Evolutionary conservation across 164 flowering plant genomes (phyloP).

Genomic region (Chloranthus sessilifolius): DNA sequence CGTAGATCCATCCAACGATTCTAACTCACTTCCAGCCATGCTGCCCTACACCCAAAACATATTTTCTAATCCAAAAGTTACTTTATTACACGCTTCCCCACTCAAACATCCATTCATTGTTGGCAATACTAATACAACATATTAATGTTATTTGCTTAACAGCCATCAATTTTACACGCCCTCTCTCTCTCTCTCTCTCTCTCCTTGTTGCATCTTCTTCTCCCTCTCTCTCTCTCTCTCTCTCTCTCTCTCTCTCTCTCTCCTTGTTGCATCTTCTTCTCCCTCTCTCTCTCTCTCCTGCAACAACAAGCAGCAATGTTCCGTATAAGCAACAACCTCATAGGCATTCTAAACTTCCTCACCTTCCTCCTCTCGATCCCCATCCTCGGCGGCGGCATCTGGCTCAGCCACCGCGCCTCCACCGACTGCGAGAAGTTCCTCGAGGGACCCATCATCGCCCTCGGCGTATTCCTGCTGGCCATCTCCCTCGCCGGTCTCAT

Average conservation of each 20-base stretch:
- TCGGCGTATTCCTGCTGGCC: conserved; percentile 43
- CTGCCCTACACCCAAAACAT: too few species aligned
- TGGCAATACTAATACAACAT: too few species aligned
- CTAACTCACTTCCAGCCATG: too few species aligned
- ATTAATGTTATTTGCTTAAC: too few species aligned
- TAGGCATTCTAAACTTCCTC: conserved; percentile 39
- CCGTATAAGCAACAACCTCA: conserved; percentile 20
- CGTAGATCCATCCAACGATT: too few species aligned
- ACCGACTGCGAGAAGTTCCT: conserved; percentile 39
- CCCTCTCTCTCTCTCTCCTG: too few species aligned
- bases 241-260: conserved; percentile 5
- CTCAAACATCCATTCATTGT: too few species aligned
- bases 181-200: not conserved
- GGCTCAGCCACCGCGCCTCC: conserved; percentile 19
- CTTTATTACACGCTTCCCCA: too few species aligned
- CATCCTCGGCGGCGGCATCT: conserved; percentile 36
- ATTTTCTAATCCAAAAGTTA: too few species aligned
- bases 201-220: too few species aligned
- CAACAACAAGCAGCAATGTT: too few species aligned
- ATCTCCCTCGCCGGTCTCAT: conserved; percentile 50
- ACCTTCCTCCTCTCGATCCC: conserved; percentile 42
- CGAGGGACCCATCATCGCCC: conserved; percentile 33
- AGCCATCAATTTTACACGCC: not conserved
- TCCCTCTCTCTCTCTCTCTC: conserved; percentile 15
- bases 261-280: too few species aligned